A percentile compares a stretch with the other conserved stretches of the same genome.
Conservation (phyloP, 2,329 filamentous ascomycete species). For the Neocatenulostroma microsporum region DNA sequence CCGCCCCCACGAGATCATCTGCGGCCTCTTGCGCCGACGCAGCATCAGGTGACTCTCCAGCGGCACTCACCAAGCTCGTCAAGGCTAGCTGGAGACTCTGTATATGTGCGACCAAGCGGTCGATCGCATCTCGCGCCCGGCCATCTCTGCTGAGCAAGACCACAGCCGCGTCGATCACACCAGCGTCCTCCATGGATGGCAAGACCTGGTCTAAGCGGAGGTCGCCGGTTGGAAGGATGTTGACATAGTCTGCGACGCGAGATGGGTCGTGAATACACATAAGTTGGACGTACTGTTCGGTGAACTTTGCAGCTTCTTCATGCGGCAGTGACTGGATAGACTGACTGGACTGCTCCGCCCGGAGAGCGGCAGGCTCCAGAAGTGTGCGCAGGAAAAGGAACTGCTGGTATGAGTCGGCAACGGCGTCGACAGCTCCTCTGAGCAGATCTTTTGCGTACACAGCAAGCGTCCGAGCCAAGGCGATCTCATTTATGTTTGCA, state of each 20-base stretch:
- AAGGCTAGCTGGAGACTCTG: constrained; percentile 71
- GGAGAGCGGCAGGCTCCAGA: constrained; percentile 51
- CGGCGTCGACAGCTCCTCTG: constrained; percentile 53
- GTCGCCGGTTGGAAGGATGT: constrained; percentile 65
- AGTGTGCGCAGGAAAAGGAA: constrained; percentile 70
- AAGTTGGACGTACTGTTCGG: constrained; percentile 79
- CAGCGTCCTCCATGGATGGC: constrained; percentile 79
- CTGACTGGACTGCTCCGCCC: constrained; percentile 26
- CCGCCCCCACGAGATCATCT: constrained; percentile 63
- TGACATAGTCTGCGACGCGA: constrained; percentile 80
- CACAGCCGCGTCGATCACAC: constrained; percentile 86
- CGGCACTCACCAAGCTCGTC: constrained; percentile 61
- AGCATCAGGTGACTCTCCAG: constrained; percentile 49
- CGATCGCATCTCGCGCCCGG: constrained; percentile 73
- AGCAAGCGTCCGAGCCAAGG: constrained; percentile 59
- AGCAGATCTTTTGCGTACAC: constrained; percentile 58
- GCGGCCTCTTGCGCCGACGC: constrained; percentile 57
- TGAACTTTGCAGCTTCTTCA: constrained; percentile 47
- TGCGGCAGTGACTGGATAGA: constrained; percentile 25
- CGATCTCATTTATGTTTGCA: constrained; percentile 57
- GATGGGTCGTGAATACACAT: constrained; percentile 80
- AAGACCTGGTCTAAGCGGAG: constrained; percentile 72
- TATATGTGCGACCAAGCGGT: constrained; percentile 72
- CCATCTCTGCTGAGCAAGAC: constrained; percentile 86
- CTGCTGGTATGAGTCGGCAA: constrained; percentile 57